phyloP scores from a whole-genome alignment of 164 flowering plant species.

The Liriodendron chinense region DNA sequence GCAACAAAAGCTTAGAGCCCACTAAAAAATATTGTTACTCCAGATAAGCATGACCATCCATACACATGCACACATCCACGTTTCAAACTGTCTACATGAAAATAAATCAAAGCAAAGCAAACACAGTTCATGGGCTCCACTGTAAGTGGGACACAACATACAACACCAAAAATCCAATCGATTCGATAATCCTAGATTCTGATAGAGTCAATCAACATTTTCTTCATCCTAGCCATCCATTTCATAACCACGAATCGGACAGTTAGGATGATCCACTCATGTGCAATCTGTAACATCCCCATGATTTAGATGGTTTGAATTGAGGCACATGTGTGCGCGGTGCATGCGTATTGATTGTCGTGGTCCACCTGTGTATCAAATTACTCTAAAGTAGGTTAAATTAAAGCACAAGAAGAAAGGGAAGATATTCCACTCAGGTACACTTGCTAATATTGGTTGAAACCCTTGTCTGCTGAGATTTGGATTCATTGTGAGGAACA shows the following conservation, averaged over 20 bases:
- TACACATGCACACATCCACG: too few relatives aligned
- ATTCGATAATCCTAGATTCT: too few relatives aligned
- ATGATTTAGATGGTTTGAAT: not conserved
- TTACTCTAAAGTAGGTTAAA: not conserved
- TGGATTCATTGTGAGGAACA: not conserved
- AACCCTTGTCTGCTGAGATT: slow-evolving; percentile 4
- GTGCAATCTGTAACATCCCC: not conserved
- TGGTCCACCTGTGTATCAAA: not conserved
- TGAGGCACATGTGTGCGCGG: not conserved
- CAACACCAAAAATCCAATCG: too few relatives aligned
- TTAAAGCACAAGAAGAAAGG: slow-evolving; percentile 6
- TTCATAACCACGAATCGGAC: too few relatives aligned
- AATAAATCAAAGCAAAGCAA: too few relatives aligned
- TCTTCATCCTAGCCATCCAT: too few relatives aligned
- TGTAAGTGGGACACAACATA: too few relatives aligned
- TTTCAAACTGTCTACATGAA: too few relatives aligned
- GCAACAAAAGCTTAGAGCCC: not conserved
- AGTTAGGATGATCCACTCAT: too few relatives aligned
- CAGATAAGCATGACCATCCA: too few relatives aligned
- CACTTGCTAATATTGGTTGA: slow-evolving; percentile 14
- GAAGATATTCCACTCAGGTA: slow-evolving; percentile 2
- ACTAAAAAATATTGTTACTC: not conserved
- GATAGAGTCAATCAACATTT: too few relatives aligned
- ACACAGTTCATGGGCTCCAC: too few relatives aligned
- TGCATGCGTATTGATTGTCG: not conserved